Conservation (phyloP, 176 grass and related monocot genomes). For the Miscanthus lutarioriparius region DNA sequence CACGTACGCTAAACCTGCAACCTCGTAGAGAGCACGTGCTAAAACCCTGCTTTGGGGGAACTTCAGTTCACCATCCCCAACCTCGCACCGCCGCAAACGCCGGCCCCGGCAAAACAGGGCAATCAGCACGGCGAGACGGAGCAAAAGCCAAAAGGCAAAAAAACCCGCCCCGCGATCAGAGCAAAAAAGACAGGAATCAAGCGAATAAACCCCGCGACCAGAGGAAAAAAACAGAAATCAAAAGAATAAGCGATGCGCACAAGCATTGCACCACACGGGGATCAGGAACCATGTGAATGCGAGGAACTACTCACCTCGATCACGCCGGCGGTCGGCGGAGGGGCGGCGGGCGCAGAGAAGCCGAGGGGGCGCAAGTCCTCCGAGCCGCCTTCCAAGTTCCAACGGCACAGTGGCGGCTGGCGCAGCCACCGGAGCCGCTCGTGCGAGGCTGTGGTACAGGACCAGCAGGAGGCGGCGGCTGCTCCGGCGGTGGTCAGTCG, state of each 20-base stretch:
- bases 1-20: neutral
- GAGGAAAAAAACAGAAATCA: neutral
- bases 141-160: neutral
- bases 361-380: neutral
- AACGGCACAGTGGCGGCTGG: neutral
- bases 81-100: neutral
- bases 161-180: neutral
- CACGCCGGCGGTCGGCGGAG: neutral
- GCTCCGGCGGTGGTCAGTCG: conserved; percentile 13
- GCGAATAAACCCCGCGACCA: neutral
- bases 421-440: neutral
- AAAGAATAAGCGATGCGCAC: neutral
- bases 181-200: neutral
- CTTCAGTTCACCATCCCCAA: neutral
- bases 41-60: conserved; percentile 3
- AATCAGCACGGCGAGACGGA: neutral
- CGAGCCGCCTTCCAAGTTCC: neutral
- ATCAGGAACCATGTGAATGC: neutral
- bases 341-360: neutral
- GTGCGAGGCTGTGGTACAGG: neutral
- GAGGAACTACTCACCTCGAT: conserved; percentile 23
- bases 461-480: neutral
- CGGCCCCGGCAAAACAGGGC: neutral
- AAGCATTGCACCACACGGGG: neutral
- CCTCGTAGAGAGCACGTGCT: neutral